phyloP scores from a whole-genome alignment of 2,329 filamentous ascomycete species.

The Penicillium expansum region DNA sequence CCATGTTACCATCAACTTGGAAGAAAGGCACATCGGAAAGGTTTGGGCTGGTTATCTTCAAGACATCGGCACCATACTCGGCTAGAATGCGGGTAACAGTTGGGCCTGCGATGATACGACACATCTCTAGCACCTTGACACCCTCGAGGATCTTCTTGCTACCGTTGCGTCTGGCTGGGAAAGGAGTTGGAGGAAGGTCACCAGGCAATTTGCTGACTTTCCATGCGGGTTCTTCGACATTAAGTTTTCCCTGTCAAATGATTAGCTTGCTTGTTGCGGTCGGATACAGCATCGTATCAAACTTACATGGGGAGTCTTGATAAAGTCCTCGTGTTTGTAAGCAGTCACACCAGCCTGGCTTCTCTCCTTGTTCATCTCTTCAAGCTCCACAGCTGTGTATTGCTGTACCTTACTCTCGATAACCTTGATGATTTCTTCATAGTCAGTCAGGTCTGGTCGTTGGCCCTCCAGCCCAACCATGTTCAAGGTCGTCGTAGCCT shows the following conservation, averaged over 20 bases:
- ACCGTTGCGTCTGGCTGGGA: conserved; percentile 32
- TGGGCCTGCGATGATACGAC: conserved; percentile 73
- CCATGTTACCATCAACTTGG: conserved; percentile 70
- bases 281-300: not conserved
- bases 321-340: conserved; percentile 59
- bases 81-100: conserved; percentile 67
- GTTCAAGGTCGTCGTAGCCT: conserved; percentile 65
- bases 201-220: conserved; percentile 33
- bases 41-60: conserved; percentile 67
- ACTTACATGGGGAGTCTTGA: conserved; percentile 54
- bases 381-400: conserved; percentile 55
- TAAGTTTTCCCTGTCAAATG: conserved; percentile 30
- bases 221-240: conserved; percentile 38
- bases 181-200: conserved; percentile 27
- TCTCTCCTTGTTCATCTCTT: conserved; percentile 55
- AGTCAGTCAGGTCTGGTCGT: conserved; percentile 60
- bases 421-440: conserved; percentile 56
- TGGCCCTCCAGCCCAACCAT: conserved; percentile 68
- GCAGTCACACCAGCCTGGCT: conserved; percentile 61
- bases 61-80: conserved; percentile 72
- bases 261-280: not conserved
- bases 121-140: conserved; percentile 71
- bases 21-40: conserved; percentile 71
- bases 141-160: conserved; percentile 50
- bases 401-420: conserved; percentile 60